phyloP scores from a whole-genome alignment of 169 alveolate genomes.

The Eimeria praecox region DNA sequence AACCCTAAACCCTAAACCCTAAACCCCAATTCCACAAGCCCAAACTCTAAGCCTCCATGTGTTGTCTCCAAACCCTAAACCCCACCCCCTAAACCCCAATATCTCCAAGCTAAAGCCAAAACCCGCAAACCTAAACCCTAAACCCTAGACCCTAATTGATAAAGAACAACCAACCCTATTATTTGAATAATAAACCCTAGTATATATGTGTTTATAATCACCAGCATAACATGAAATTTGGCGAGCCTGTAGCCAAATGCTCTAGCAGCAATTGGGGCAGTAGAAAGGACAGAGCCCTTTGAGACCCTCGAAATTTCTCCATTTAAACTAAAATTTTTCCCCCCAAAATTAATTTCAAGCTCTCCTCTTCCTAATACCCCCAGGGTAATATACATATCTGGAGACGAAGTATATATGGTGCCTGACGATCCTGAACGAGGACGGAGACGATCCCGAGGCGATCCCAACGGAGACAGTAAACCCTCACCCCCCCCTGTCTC shows the following conservation, averaged over 20 bases:
- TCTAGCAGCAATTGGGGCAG: constrained; percentile 64
- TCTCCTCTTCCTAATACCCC: constrained; percentile 71
- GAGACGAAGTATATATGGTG: not conserved
- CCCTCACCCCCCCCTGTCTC: constrained; percentile 58
- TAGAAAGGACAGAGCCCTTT: constrained; percentile 45
- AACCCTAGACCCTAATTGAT: too few relatives aligned
- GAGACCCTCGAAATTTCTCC: constrained; percentile 53
- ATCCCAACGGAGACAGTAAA: not conserved
- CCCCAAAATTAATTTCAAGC: constrained; percentile 66
- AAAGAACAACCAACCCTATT: too few relatives aligned
- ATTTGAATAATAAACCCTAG: too few relatives aligned
- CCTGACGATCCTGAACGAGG: not conserved
- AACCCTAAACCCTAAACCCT: not conserved
- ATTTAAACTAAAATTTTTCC: constrained; percentile 24
- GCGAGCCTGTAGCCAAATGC: constrained; percentile 73
- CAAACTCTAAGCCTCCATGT: not conserved
- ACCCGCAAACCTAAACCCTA: too few relatives aligned
- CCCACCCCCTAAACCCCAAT: not conserved
- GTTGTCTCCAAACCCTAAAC: not conserved
- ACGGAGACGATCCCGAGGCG: constrained; percentile 14
- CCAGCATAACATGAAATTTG: constrained; percentile 62
- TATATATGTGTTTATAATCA: too few relatives aligned
- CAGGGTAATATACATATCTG: constrained; percentile 53
- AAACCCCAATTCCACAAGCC: not conserved
- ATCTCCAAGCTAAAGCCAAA: too few relatives aligned